These are phyloP conservation scores for Beauveria varroae DNA, from an alignment of 2,329 filamentous ascomycete genomes.

Conservation along the genomic window DNA sequence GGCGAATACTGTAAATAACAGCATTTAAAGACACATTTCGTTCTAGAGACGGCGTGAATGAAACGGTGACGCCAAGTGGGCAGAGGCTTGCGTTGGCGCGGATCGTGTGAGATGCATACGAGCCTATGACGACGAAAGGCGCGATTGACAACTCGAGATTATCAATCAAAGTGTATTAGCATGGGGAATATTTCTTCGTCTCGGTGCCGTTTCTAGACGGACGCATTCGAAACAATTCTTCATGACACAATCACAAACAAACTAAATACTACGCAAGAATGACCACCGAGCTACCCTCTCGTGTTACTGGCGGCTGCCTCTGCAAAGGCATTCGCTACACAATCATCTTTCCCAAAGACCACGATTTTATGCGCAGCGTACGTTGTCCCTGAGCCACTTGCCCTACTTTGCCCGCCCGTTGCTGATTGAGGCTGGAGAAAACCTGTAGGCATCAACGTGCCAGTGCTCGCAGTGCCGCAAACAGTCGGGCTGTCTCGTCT, in stretches of 20 bases:
- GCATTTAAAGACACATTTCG: neutral
- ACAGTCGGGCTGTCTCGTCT: conserved; percentile 39
- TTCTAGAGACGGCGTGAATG: neutral
- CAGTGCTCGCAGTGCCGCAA: conserved; percentile 51
- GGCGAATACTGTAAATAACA: neutral
- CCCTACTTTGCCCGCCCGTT: neutral
- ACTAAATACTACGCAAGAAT: neutral
- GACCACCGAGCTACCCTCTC: conserved; percentile 18
- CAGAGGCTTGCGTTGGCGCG: neutral
- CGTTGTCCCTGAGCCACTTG: neutral
- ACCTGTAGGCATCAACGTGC: conserved; percentile 35
- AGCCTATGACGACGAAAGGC: conserved; percentile 8
- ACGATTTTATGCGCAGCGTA: conserved; percentile 35
- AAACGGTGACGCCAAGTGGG: neutral
- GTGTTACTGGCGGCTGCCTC: conserved; percentile 43
- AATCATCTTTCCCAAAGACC: conserved; percentile 35
- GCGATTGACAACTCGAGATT: neutral
- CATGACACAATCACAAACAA: too few species aligned
- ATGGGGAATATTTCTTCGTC: neutral
- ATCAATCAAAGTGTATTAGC: neutral
- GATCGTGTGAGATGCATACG: too few species aligned
- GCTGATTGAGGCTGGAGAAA: too few species aligned
- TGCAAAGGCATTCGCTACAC: conserved; percentile 42
- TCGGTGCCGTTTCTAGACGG: too few species aligned
- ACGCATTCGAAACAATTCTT: too few species aligned